These are phyloP conservation scores for Bryopsis sp. DNA, from an alignment of 139 green algal species.

Conservation along the genomic window DNA sequence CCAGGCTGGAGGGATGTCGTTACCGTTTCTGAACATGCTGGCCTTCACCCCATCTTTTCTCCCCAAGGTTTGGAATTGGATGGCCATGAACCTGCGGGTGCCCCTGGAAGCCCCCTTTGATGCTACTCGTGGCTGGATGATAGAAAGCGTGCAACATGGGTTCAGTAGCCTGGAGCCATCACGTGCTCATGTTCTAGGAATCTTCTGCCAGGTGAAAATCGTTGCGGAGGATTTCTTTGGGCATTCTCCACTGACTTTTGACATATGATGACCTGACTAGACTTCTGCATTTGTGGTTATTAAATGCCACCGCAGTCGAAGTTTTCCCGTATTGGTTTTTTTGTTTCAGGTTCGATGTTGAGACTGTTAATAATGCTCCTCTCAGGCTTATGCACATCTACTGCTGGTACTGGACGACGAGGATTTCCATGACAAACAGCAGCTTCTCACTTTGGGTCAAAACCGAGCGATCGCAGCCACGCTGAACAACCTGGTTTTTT, in stretches of 20 bases:
- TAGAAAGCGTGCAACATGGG: neutral
- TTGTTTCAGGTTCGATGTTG: neutral
- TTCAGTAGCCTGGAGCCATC: neutral
- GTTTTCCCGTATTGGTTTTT: too few species aligned
- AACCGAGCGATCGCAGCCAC: slow-evolving; percentile 53
- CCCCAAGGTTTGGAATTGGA: slow-evolving; percentile 10
- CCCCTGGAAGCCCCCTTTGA: neutral
- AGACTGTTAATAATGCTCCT: neutral
- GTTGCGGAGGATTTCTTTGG: too few species aligned
- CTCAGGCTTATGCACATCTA: slow-evolving; percentile 33
- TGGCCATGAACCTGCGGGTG: slow-evolving; percentile 4
- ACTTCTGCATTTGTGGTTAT: too few species aligned
- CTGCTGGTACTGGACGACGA: slow-evolving; percentile 78
- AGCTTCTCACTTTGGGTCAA: slow-evolving; percentile 40
- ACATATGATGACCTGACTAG: too few species aligned
- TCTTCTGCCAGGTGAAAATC: slow-evolving; percentile 20
- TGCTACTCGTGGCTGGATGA: neutral
- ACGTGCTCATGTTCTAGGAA: neutral
- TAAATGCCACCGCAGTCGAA: too few species aligned
- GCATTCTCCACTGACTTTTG: too few species aligned
- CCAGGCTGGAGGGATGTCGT: neutral
- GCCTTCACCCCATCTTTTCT: slow-evolving; percentile 8
- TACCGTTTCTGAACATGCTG: slow-evolving; percentile 5
- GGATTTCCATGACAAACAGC: slow-evolving; percentile 63
- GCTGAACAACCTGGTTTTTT: slow-evolving; percentile 74